Evolutionary conservation across 225 moss, liverwort and hornwort genomes (phyloP).

Genomic region (Ulota crispa): DNA sequence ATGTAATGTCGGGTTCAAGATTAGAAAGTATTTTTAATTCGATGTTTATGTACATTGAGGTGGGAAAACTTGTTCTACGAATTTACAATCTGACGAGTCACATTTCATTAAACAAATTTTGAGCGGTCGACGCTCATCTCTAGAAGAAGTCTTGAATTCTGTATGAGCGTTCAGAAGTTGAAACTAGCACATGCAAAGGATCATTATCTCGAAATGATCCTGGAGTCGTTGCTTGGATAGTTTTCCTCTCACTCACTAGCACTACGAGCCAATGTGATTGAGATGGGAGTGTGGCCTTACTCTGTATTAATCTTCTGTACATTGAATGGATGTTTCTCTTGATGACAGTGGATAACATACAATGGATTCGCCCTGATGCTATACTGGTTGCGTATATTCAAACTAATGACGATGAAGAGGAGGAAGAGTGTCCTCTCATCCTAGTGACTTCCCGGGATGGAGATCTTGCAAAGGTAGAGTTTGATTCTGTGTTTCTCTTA

Average conservation of each 20-base stretch:
- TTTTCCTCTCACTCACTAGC: not conserved
- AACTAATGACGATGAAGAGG: constrained; percentile 72
- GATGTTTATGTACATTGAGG: not conserved
- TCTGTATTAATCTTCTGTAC: not conserved
- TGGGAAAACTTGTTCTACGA: not conserved
- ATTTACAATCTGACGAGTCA: not conserved
- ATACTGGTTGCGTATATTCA: constrained; percentile 72
- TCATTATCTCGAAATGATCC: not conserved
- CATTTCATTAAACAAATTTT: not conserved
- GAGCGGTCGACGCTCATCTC: constrained; percentile 9
- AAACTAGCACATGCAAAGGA: not conserved
- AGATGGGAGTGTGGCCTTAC: constrained; percentile 6
- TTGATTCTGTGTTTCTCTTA: not conserved
- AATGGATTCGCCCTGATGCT: constrained; percentile 86
- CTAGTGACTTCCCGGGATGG: constrained; percentile 65
- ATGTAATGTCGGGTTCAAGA: not conserved
- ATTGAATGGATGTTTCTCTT: constrained; percentile 10
- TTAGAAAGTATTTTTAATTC: not conserved
- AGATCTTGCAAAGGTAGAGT: constrained; percentile 66
- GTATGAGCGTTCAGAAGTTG: not conserved
- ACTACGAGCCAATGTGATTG: constrained; percentile 9
- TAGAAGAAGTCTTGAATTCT: not conserved
- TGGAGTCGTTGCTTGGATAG: constrained; percentile 2
- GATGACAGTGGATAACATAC: constrained; percentile 80
- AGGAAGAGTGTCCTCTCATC: constrained; percentile 82